Evolutionary conservation across 164 flowering plant genomes (phyloP).

Genomic region (Umbilicus rupestris): DNA sequence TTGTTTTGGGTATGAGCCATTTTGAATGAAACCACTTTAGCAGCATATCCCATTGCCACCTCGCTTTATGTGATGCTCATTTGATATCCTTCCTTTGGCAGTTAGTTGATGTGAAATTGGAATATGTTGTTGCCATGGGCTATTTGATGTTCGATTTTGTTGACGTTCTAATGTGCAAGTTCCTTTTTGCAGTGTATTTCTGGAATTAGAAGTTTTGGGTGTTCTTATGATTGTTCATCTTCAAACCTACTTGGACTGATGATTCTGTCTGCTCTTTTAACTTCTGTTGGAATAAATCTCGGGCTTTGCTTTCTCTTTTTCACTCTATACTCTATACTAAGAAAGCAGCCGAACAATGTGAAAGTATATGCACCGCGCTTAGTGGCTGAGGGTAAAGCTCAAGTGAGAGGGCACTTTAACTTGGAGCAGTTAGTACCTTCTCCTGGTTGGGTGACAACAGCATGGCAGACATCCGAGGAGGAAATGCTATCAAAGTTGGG

Average conservation of each 20-base stretch:
- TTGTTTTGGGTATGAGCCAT: no score
- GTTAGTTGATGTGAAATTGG: neutral
- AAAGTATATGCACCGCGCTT: constrained; percentile 68
- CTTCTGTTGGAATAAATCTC: constrained; percentile 82
- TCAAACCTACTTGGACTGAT: constrained; percentile 19
- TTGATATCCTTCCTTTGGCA: neutral
- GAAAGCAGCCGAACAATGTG: constrained; percentile 62
- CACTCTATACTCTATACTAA: constrained; percentile 67
- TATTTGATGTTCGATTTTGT: neutral
- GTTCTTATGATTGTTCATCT: neutral
- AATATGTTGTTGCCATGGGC: neutral
- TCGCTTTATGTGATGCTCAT: no score
- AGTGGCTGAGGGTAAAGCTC: constrained; percentile 39
- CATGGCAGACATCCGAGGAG: constrained; percentile 71
- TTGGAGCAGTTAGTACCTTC: constrained; percentile 65
- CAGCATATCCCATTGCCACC: no score
- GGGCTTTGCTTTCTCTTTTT: constrained; percentile 66
- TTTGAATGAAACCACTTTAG: no score
- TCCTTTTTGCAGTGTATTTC: neutral
- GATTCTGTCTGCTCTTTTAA: constrained; percentile 85
- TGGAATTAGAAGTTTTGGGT: neutral
- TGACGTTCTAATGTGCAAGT: neutral
- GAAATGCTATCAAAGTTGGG: constrained; percentile 50
- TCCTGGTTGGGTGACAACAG: constrained; percentile 67
- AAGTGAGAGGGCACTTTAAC: constrained; percentile 16